Evolutionary conservation across 2,329 filamentous ascomycete species (phyloP).

Genomic region (Ceratocystis cacaofunesta): DNA sequence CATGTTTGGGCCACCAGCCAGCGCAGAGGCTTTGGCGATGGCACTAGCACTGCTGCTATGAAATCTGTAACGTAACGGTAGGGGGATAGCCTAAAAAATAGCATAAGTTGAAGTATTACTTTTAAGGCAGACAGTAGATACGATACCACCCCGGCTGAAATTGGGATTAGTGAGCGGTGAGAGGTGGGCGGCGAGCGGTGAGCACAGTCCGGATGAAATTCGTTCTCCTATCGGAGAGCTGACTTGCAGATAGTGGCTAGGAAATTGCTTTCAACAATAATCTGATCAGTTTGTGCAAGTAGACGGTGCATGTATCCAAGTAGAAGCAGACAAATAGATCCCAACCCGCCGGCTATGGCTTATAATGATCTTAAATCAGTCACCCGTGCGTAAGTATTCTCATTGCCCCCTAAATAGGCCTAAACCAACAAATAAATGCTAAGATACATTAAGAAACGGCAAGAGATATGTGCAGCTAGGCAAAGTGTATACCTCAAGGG

Average conservation of each 20-base stretch:
- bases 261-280: background rate
- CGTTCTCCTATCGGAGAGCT: background rate
- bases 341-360: too few relatives aligned
- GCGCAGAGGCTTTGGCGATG: background rate
- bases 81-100: background rate
- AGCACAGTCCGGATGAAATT: conserved; percentile 22
- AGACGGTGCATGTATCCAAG: background rate
- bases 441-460: too few relatives aligned
- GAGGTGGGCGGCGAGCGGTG: conserved; percentile 24
- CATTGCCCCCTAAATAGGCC: too few relatives aligned
- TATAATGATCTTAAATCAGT: too few relatives aligned
- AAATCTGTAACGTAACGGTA: background rate
- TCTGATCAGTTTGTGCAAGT: too few relatives aligned
- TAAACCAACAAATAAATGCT: too few relatives aligned
- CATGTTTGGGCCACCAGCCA: background rate
- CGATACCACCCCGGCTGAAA: conserved; percentile 30
- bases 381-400: too few relatives aligned
- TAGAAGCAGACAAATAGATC: background rate
- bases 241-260: background rate
- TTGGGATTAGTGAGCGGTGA: conserved; percentile 28
- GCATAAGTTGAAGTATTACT: conserved; percentile 19
- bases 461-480: too few relatives aligned
- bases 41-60: background rate
- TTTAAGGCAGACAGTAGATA: conserved; percentile 26
- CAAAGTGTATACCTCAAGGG: too few relatives aligned